Evolutionary conservation across 306 rosid species (phyloP), one percentile per base, ranked within the genome.

Genomic region (Begonia loranthoides): DNA sequence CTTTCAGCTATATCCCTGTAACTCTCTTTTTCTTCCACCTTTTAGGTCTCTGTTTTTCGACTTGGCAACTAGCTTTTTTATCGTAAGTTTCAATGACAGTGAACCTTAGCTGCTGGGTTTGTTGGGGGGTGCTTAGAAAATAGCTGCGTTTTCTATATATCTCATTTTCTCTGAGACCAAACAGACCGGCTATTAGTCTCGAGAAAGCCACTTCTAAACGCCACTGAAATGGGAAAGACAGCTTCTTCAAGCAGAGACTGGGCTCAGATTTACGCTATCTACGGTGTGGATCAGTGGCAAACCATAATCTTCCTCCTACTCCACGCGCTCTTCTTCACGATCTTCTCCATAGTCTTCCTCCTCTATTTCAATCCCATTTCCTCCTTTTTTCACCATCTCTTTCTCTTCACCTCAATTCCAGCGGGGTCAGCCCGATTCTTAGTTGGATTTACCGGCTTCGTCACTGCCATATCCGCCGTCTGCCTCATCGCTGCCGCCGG

Each of bases 181-280:
- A 19, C n/a, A n/a, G n/a, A n/a, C n/a, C n/a, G n/a, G 22, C 22
- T 19, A 19, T 19, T 19, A 28, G 1, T 28, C 36, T 28, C 36
- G 36, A 28, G 36, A 8, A 28, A 28, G 8, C 8, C 9, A 28
- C 8, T 28, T 28, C 9, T 28, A 5, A 28, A 28, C 36, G 36
- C 36, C 36, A 28, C 5, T 28, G 36, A 28, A 55, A 78, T 81
- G 94, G 89, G 94, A 12, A 87, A 77, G 76, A 62, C 89, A 22
- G 33, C 55, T 1, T 15, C 67, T 2, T 52, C 78, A 0, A 78
- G 60, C 55, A 79, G 75, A 60, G 94, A 82, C 43, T 87, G 95
- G 95, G 69, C 75, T 15, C 93, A 87, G 93, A 75, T 87, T 78
- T 79, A 79, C 61, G 63, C 88, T 72, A 79, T 87, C 77, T 87